Percentiles rank a stretch among this genome's conserved stretches.
Conservation (phyloP, 164 flowering plant genomes). For the Vitis cinerea region DNA sequence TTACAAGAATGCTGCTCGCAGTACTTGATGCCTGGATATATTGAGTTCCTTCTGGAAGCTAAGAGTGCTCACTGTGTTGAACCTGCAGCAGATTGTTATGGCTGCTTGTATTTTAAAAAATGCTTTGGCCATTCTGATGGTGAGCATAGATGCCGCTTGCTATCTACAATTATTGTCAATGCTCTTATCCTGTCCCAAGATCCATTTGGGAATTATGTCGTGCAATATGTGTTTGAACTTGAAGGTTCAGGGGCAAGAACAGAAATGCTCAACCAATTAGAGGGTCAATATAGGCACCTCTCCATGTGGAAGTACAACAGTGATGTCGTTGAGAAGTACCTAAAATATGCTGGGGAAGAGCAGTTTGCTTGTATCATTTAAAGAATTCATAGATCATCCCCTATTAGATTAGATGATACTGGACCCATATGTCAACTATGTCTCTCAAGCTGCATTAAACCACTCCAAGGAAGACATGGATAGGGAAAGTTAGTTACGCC, state of each 20-base stretch:
- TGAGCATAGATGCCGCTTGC: constrained; percentile 22
- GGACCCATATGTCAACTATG: constrained; percentile 41
- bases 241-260: too few species aligned
- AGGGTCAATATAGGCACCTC: too few species aligned
- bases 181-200: constrained; percentile 33
- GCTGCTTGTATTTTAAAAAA: constrained; percentile 45
- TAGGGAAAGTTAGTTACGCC: too few species aligned
- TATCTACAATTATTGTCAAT: constrained; percentile 24
- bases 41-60: constrained; percentile 26
- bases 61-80: constrained; percentile 31
- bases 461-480: constrained; percentile 22
- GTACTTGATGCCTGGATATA: constrained; percentile 18
- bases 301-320: too few species aligned
- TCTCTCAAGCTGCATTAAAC: constrained; percentile 30
- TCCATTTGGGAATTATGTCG: too few species aligned
- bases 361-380: too few species aligned
- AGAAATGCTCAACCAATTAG: too few species aligned
- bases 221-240: too few species aligned
- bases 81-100: constrained; percentile 35
- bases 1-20: constrained; percentile 20
- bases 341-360: too few species aligned
- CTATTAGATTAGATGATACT: constrained; percentile 15
- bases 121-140: constrained; percentile 26
- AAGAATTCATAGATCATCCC: constrained; percentile 25
- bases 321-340: too few species aligned